A percentile compares a stretch with the other conserved stretches of the same genome.
phyloP scores from a whole-genome alignment of 2,329 filamentous ascomycete genomes.

The Dendrostoma leiphaemia region DNA sequence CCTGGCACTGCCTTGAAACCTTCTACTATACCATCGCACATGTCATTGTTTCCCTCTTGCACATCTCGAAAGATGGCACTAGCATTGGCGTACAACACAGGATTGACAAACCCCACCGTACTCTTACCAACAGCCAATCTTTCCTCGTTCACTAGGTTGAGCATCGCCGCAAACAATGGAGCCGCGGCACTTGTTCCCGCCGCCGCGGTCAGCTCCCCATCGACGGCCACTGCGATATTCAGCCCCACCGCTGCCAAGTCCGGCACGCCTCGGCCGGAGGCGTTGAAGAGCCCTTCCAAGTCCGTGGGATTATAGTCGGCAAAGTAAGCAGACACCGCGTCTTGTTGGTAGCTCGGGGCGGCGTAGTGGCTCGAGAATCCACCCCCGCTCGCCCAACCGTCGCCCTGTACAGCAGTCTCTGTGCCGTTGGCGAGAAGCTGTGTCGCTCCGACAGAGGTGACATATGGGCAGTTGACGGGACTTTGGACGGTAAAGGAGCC shows the following conservation, averaged over 20 bases:
- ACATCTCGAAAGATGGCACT: slow-evolving; percentile 17
- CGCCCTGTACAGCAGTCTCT: slow-evolving; percentile 12
- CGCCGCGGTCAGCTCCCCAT: background rate
- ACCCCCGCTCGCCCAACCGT: slow-evolving; percentile 35
- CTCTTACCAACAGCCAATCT: slow-evolving; percentile 30
- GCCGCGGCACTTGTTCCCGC: slow-evolving; percentile 43
- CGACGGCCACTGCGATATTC: background rate
- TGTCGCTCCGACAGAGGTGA: slow-evolving; percentile 25
- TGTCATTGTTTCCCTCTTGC: slow-evolving; percentile 24
- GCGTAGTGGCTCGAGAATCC: slow-evolving; percentile 46
- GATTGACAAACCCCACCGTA: slow-evolving; percentile 38
- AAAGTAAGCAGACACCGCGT: slow-evolving; percentile 39
- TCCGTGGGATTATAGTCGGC: background rate
- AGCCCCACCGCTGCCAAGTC: background rate
- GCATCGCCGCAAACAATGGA: slow-evolving; percentile 31
- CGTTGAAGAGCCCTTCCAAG: background rate
- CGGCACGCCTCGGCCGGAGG: background rate
- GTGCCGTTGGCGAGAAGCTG: slow-evolving; percentile 19
- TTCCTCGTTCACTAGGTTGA: slow-evolving; percentile 36
- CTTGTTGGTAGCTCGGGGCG: slow-evolving; percentile 39
- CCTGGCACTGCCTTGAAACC: slow-evolving; percentile 24
- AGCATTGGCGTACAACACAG: slow-evolving; percentile 25
- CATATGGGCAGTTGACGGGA: slow-evolving; percentile 41
- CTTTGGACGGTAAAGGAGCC: slow-evolving; percentile 35
- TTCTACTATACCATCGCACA: slow-evolving; percentile 22